Evolutionary conservation across 139 green algal genomes (phyloP).

Genomic region (Yamagishiella unicocca): DNA sequence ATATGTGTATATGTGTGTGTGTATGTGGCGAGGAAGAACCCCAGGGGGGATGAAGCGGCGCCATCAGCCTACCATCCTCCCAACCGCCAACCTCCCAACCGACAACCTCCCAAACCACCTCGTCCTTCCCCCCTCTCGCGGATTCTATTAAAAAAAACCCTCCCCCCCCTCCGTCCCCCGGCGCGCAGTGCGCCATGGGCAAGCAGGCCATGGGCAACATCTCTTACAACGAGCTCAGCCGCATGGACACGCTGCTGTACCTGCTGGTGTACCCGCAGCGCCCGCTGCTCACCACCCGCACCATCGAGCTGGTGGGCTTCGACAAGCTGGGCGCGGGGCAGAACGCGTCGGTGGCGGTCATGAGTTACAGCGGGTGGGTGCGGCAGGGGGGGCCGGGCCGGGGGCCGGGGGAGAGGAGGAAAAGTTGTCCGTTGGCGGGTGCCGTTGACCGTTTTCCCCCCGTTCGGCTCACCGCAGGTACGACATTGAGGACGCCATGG

Average conservation of each 20-base stretch:
- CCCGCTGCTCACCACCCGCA: slow-evolving; percentile 97
- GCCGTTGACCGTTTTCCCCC: background rate
- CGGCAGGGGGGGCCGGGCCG: background rate
- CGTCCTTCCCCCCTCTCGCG: no score
- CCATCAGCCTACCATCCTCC: no score
- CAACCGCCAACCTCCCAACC: no score
- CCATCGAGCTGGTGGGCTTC: slow-evolving; percentile 88
- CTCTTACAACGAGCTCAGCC: slow-evolving; percentile 94
- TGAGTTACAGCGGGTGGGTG: slow-evolving; percentile 89
- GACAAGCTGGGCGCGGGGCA: slow-evolving; percentile 97
- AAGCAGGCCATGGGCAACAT: slow-evolving; percentile 99
- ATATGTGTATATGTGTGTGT: no score
- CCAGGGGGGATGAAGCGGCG: no score
- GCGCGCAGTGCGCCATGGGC: slow-evolving; percentile 95
- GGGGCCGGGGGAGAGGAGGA: background rate
- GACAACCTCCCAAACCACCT: no score
- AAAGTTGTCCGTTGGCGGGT: background rate
- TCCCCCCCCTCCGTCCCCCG: background rate
- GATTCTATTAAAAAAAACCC: no score
- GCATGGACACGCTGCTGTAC: slow-evolving; percentile 98
- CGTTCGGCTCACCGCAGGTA: slow-evolving; percentile 62
- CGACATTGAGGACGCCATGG: slow-evolving; percentile 98
- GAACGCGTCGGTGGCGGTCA: slow-evolving; percentile 98
- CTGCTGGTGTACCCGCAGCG: slow-evolving; percentile 95
- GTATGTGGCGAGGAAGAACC: no score